phyloP scores from a whole-genome alignment of 306 rosid species.

The Medicago arabica region DNA sequence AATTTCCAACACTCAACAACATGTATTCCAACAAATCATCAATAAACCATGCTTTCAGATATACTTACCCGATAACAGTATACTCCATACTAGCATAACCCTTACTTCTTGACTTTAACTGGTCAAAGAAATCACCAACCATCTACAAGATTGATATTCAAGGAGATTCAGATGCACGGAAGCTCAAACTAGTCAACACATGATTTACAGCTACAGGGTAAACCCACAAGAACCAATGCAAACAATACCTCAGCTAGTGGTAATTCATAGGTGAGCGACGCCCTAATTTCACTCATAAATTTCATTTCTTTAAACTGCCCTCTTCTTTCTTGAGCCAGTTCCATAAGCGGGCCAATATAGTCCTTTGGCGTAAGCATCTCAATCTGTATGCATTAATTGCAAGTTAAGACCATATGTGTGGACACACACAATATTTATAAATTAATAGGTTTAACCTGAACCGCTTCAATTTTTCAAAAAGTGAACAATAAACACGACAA shows the following conservation, averaged over 20 bases:
- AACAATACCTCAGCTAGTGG: conserved; percentile 83
- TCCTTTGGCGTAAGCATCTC: conserved; percentile 95
- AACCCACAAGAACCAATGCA: conserved; percentile 35
- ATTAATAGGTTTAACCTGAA: conserved; percentile 15
- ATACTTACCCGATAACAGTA: conserved; percentile 67
- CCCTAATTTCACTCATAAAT: conserved; percentile 83
- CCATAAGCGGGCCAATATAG: conserved; percentile 90
- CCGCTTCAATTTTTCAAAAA: conserved; percentile 35
- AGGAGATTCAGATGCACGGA: conserved; percentile 37
- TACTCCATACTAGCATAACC: conserved; percentile 99
- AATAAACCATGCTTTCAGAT: conserved; percentile 42
- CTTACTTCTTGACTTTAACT: conserved; percentile 93
- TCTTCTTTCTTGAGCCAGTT: conserved; percentile 95
- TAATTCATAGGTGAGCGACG: conserved; percentile 73
- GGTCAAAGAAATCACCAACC: conserved; percentile 97
- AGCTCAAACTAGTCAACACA: conserved; percentile 28
- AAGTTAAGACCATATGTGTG: conserved; percentile 37
- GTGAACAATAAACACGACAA: conserved; percentile 33
- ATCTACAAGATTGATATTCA: conserved; percentile 50
- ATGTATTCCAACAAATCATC: not conserved
- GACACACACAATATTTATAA: conserved; percentile 15
- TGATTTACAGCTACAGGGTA: conserved; percentile 25
- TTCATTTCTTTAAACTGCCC: conserved; percentile 90
- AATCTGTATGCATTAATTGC: conserved; percentile 58
- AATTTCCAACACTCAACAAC: conserved; percentile 14